A percentile compares a stretch with the other conserved stretches of the same genome.
Conservation (phyloP, 495 filamentous ascomycete genomes). For the Acidomyces sp. region DNA sequence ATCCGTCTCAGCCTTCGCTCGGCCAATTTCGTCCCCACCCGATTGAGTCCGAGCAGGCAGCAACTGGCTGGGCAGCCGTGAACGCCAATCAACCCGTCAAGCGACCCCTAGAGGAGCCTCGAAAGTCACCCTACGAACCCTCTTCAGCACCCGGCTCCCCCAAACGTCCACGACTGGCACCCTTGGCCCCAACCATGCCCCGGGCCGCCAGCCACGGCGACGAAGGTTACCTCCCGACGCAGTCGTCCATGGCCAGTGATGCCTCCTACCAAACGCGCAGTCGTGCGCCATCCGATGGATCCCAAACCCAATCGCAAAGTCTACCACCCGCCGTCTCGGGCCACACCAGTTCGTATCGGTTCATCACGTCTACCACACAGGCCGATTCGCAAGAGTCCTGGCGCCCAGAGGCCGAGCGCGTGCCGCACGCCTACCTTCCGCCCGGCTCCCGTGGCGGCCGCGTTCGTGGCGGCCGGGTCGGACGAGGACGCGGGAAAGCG, state of each 20-base stretch:
- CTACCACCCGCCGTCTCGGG: conserved; percentile 14
- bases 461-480: too few species aligned
- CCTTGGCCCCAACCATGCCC: conserved; percentile 25
- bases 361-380: conserved; percentile 20
- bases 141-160: conserved; percentile 23
- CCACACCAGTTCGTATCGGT: conserved; percentile 15
- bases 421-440: conserved; percentile 8
- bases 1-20: conserved; percentile 2
- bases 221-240: conserved; percentile 2
- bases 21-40: conserved; percentile 1
- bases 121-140: conserved; percentile 4
- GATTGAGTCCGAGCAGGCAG: background rate
- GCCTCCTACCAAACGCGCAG: background rate
- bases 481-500: background rate
- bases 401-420: conserved; percentile 26
- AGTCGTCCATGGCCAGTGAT: conserved; percentile 6
- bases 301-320: conserved; percentile 14
- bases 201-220: conserved; percentile 10
- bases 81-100: conserved; percentile 9
- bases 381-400: conserved; percentile 25
- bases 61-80: conserved; percentile 15
- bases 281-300: conserved; percentile 9
- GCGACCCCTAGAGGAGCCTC: conserved; percentile 11
- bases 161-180: conserved; percentile 28
- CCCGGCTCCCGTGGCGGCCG: background rate